Conservation (phyloP, 2,329 filamentous ascomycete genomes). For the Claviceps pazoutovae region DNA sequence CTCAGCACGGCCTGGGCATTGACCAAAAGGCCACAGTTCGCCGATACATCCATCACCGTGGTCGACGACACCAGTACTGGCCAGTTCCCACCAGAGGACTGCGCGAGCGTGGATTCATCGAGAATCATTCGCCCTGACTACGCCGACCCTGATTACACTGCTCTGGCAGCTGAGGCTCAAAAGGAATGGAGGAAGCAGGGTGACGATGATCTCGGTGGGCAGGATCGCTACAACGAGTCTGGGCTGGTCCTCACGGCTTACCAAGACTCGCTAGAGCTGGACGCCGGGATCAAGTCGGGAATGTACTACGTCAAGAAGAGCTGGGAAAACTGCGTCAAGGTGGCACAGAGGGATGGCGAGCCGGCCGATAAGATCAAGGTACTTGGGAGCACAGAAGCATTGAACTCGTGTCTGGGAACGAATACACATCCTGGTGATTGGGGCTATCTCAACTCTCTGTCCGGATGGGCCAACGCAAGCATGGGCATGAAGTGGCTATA, state of each 20-base stretch:
- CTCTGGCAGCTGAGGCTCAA: slow-evolving; percentile 58
- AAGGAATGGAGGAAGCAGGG: slow-evolving; percentile 50
- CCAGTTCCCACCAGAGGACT: slow-evolving; percentile 46
- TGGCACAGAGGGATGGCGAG: slow-evolving; percentile 26
- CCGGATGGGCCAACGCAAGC: slow-evolving; percentile 72
- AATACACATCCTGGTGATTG: slow-evolving; percentile 42
- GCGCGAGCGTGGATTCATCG: slow-evolving; percentile 47
- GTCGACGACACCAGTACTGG: slow-evolving; percentile 37
- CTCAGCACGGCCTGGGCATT: slow-evolving; percentile 53
- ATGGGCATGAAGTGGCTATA: slow-evolving; percentile 53
- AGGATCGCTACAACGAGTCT: slow-evolving; percentile 55
- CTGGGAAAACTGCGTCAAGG: slow-evolving; percentile 43
- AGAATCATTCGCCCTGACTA: slow-evolving; percentile 65
- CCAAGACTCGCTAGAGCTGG: slow-evolving; percentile 17
- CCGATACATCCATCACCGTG: slow-evolving; percentile 40
- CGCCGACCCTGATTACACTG: slow-evolving; percentile 61
- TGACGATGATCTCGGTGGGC: slow-evolving; percentile 40
- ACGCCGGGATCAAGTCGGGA: slow-evolving; percentile 26
- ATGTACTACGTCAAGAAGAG: slow-evolving; percentile 46
- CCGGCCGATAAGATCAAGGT: slow-evolving; percentile 27
- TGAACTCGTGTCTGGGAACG: slow-evolving; percentile 31
- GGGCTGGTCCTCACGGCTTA: slow-evolving; percentile 54
- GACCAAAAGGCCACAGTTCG: slow-evolving; percentile 43
- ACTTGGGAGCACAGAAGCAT: slow-evolving; percentile 29
- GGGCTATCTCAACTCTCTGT: slow-evolving; percentile 61